Percentiles rank a stretch among this genome's conserved stretches.
Evolutionary conservation across 352 stramenopile species (phyloP).

Genomic region (Phytopythium oedochilum): DNA sequence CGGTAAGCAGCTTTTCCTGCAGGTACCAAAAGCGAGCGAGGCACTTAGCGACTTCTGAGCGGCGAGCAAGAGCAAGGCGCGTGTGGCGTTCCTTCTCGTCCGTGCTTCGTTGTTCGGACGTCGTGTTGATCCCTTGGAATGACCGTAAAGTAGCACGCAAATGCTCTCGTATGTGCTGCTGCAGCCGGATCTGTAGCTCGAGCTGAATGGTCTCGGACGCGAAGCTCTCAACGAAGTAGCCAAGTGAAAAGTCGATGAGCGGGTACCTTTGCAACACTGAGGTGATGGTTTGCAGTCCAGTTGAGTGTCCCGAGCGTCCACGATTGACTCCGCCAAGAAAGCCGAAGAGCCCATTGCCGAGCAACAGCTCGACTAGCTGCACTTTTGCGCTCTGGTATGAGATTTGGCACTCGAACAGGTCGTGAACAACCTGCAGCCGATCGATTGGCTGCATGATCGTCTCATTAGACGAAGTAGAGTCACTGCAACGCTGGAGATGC

Average conservation of each 20-base stretch:
- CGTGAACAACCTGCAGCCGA: conserved; percentile 43
- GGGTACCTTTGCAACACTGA: conserved; percentile 23
- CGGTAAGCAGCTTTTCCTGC: conserved; percentile 13
- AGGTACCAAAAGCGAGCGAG: conserved; percentile 3
- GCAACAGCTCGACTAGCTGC: conserved; percentile 22
- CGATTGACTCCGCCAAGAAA: background rate
- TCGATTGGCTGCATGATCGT: conserved; percentile 23
- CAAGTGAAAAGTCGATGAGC: conserved; percentile 40
- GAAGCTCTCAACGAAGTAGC: conserved; percentile 64
- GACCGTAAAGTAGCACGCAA: background rate
- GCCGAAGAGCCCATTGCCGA: conserved; percentile 16
- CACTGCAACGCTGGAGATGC: conserved; percentile 1
- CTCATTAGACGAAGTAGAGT: background rate
- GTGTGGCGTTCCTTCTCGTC: conserved; percentile 3
- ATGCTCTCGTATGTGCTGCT: conserved; percentile 24
- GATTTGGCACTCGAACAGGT: conserved; percentile 51
- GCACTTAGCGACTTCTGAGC: background rate
- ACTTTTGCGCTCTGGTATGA: conserved; percentile 37
- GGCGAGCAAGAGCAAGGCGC: background rate
- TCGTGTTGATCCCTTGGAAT: background rate
- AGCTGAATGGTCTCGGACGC: conserved; percentile 36
- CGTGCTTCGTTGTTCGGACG: background rate
- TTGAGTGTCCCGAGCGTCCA: background rate
- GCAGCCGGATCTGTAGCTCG: conserved; percentile 35
- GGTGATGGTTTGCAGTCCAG: conserved; percentile 7